Base-by-base conservation (phyloP, 2,329 filamentous ascomycete genomes). In the Trichoderma lentiforme region DNA sequence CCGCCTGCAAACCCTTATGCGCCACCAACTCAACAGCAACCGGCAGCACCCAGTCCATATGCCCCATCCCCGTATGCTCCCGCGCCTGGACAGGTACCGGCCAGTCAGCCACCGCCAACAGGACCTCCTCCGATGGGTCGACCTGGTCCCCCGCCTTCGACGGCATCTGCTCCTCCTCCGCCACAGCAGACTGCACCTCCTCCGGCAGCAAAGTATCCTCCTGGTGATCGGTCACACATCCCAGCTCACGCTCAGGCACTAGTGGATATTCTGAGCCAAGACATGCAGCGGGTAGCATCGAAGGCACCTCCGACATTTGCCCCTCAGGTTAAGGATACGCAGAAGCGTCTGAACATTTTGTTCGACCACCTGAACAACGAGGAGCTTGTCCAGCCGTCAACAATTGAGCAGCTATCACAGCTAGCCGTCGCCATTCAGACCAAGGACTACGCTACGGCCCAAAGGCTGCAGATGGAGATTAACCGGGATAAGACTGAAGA, bases 281-380 rank as follows among this genome's bases (percentile, higher is more conserved):
- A 98, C 76, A 94, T 98, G 89, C 91, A 95, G 77, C 92, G 94
- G 39, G 93, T 99, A 70, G 95, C 95, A 73, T 84, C 90, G 36
- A 92, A 93, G 76, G 96, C 96, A 0, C 96, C 96, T 21, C 86
- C 91, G n/a, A 91, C 91, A 18, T 98, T 96, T 83, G 91, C 93
- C 74, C 88, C 91, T 15, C 95, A 98, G 80, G 94, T 99, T 24
- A 93, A 94, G 77, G 96, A 98, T 80, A 96, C 95, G 2, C 93
- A 97, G 80, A 97, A 97, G 83, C 91, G 96, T 32, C 87, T 99
- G 72, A 93, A 93, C 77, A 91, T 98, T 64, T 85, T 99, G n/a
- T 98, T 98, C 80, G 95, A 99, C 79, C 94, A 98, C 81, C 86
- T 99, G 61, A 99, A 98, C 86, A 98, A 98, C 76, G 92, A 95